Evolutionary conservation across 1,139 yeast genomes (phyloP).

Genomic region (Saccharomyces hybrid): DNA sequence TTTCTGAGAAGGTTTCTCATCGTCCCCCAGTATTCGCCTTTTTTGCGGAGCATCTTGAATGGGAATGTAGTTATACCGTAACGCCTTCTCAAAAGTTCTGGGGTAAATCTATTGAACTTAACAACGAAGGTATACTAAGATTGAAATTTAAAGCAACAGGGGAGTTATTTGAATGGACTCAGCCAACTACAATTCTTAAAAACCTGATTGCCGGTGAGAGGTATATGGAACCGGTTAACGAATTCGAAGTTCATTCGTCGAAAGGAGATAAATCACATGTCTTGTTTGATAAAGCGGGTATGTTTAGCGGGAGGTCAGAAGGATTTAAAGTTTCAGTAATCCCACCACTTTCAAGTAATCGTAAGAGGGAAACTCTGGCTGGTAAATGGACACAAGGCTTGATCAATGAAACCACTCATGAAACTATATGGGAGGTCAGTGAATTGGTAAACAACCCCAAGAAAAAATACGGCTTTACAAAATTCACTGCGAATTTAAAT

Average conservation of each 20-base stretch:
- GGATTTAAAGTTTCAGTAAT: conserved; percentile 53
- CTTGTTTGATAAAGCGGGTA: conserved; percentile 59
- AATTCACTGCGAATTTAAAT: conserved; percentile 72
- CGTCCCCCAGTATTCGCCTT: conserved; percentile 78
- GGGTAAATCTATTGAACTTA: conserved; percentile 87
- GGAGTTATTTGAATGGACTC: conserved; percentile 69
- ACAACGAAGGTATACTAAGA: conserved; percentile 60
- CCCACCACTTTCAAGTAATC: conserved; percentile 31
- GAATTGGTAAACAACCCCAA: conserved; percentile 46
- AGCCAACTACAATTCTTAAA: conserved; percentile 75
- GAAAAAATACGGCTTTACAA: conserved; percentile 76
- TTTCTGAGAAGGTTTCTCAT: conserved; percentile 76
- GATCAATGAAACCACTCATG: conserved; percentile 28
- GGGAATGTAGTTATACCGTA: conserved; percentile 70
- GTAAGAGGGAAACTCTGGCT: conserved; percentile 15
- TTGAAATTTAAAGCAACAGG: conserved; percentile 53
- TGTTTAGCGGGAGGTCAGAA: conserved; percentile 87
- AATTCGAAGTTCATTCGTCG: conserved; percentile 59
- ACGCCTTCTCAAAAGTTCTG: conserved; percentile 86
- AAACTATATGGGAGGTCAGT: conserved; percentile 34
- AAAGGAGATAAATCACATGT: conserved; percentile 61
- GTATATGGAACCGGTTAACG: conserved; percentile 80
- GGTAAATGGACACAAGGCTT: conserved; percentile 30
- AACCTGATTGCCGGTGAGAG: conserved; percentile 92
- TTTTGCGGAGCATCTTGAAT: conserved; percentile 59